Percentiles rank a stretch among this genome's conserved stretches.
Conservation (phyloP, 169 alveolate genomes). For the Plasmodium yoelii region DNA sequence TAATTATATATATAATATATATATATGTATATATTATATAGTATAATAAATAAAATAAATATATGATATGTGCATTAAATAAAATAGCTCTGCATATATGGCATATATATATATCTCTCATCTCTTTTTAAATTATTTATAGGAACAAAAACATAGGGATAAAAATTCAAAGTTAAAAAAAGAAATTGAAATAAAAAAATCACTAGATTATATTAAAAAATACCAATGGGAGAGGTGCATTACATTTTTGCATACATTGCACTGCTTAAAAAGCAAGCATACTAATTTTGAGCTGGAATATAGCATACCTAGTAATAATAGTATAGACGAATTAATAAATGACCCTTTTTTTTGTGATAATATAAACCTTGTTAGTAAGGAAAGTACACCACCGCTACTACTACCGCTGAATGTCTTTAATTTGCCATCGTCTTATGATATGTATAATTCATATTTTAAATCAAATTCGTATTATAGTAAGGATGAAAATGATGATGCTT, state of each 20-base stretch:
- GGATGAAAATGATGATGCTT: conserved; percentile 37
- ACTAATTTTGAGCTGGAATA: conserved; percentile 17
- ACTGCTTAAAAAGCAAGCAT: conserved; percentile 21
- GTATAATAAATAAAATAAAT: conserved; percentile 20
- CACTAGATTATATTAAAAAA: conserved; percentile 54
- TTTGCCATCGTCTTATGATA: conserved; percentile 66
- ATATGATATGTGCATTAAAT: background rate
- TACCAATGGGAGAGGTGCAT: conserved; percentile 68
- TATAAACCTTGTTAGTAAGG: conserved; percentile 3
- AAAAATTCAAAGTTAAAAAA: conserved; percentile 60
- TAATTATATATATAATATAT: too few relatives aligned
- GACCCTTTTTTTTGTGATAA: conserved; percentile 14
- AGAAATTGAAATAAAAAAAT: conserved; percentile 29
- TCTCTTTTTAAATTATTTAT: background rate
- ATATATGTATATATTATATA: too few relatives aligned
- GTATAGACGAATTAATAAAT: conserved; percentile 19
- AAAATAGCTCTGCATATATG: background rate
- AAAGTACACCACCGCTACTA: conserved; percentile 4
- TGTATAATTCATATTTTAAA: conserved; percentile 50
- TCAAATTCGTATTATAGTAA: conserved; percentile 46
- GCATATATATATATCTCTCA: too few relatives aligned
- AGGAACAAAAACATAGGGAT: conserved; percentile 70
- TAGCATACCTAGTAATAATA: background rate
- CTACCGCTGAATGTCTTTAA: conserved; percentile 53
- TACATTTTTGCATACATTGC: conserved; percentile 27